Base-by-base conservation (phyloP, 192 early-diverging fungal genomes). In the Umbelopsis sp. region DNA sequence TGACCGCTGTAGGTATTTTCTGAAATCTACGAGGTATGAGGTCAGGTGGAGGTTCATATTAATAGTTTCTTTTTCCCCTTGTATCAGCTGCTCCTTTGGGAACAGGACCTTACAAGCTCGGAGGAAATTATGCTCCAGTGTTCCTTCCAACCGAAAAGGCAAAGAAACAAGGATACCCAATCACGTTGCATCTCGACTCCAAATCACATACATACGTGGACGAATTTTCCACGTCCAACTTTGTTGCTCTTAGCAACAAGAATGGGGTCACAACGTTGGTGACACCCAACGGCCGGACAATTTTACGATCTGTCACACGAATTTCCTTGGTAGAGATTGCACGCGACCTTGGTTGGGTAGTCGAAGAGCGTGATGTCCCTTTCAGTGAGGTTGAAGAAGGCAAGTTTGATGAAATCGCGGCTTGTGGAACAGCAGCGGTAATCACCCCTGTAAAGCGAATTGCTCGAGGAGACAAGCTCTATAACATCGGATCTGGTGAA, bases 161-260 rank as follows among this genome's bases (percentile, higher is more conserved):
- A 41, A 91, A 89, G 69, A 79, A 85, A 50, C 74, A 83, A 34
- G 92, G 91, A 29, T 92, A 87, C 73, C 77, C 86, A 36, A 85
- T 93, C 76, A 88, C 86, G 8, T 82, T 93, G 21, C 91, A 92
- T 76, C 81, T 93, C 68, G 92, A 93, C 67, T 75, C 88, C 45
- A 80, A 82, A 54, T 89, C 89, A 8, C 72, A 82, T 71, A 77
- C 83, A 9, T 83, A 88, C 68, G 80, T 93, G 41, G 92, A 93
- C 52, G 92, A 93, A 68, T 93, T 93, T 78, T 86, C 87, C 6
- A 91, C 92, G 9, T 89, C 87, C 70, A 93, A 93, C 81, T 93
- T 93, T 82, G 86, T 90, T 20, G 92, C 86, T 11, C 65, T 92
- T 9, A 88, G 82, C 24, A 71, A 67, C 41, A 74, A 85, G 14